These are phyloP conservation scores for Suaeda aralocaspica DNA, from an alignment of 148 eudicot species.

Conservation along the genomic window DNA sequence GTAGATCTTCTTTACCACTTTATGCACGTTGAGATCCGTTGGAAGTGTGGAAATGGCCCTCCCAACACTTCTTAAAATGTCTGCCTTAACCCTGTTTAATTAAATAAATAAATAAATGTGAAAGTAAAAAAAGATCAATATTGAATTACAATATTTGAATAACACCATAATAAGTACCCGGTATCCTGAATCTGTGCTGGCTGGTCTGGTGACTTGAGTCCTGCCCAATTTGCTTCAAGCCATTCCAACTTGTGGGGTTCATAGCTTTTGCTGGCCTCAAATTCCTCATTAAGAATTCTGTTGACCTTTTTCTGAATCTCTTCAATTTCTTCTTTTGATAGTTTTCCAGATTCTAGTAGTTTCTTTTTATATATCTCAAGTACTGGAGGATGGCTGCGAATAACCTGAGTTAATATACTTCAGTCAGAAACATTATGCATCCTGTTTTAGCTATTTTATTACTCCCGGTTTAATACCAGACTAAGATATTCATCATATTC, in stretches of 20 bases:
- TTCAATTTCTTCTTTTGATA: conserved; percentile 63
- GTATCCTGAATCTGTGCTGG: conserved; percentile 72
- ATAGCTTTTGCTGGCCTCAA: conserved; percentile 75
- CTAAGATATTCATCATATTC: too few relatives aligned
- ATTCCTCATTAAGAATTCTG: conserved; percentile 77
- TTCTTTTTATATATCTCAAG: conserved; percentile 70
- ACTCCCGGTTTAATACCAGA: too few relatives aligned
- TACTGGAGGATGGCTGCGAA: conserved; percentile 73
- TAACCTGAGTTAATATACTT: conserved; percentile 38
- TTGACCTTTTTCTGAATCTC: conserved; percentile 59
- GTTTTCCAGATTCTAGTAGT: conserved; percentile 65
- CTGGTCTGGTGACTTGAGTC: conserved; percentile 88
- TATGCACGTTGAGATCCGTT: conserved; percentile 69
- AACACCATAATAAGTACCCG: conserved; percentile 37
- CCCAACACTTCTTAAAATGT: conserved; percentile 82
- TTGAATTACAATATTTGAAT: neutral
- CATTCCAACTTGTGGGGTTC: conserved; percentile 67
- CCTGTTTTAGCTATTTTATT: too few relatives aligned
- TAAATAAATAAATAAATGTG: conserved; percentile 4
- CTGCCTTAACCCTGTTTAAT: conserved; percentile 62
- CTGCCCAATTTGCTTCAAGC: conserved; percentile 89
- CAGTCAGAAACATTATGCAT: neutral
- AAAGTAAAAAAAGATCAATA: neutral
- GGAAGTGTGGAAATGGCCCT: conserved; percentile 81
- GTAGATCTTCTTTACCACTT: conserved; percentile 84